These are phyloP conservation scores for Hylodesmum podocarpum DNA, from an alignment of 306 rosid species.

Conservation along the genomic window DNA sequence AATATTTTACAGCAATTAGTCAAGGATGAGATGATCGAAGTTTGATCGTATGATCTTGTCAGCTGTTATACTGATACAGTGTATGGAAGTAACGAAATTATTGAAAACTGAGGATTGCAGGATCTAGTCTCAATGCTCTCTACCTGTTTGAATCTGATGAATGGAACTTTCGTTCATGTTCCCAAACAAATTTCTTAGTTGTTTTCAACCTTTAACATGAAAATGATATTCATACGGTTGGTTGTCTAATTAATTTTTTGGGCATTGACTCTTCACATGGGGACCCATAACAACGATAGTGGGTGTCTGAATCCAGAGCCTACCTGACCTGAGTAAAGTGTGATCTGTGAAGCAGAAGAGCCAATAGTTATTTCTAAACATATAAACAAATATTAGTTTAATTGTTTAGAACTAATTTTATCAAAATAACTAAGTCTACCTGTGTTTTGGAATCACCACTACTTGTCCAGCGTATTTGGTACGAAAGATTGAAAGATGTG, in stretches of 20 bases:
- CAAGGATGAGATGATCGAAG: conserved; percentile 45
- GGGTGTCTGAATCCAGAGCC: background rate
- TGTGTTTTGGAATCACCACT: background rate
- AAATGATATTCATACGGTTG: conserved; percentile 13
- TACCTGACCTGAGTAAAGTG: background rate
- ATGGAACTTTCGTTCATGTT: conserved; percentile 30
- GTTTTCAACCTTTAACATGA: conserved; percentile 29
- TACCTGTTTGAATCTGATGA: conserved; percentile 26
- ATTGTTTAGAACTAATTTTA: background rate
- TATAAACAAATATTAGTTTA: background rate
- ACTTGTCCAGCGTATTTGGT: background rate
- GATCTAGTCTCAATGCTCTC: conserved; percentile 4
- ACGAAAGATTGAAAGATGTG: background rate
- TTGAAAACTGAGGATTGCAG: background rate
- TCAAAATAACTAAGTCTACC: background rate
- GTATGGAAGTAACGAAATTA: conserved; percentile 21
- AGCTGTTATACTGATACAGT: conserved; percentile 41
- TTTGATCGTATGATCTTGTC: conserved; percentile 41
- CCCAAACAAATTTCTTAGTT: conserved; percentile 26
- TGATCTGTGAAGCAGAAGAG: background rate
- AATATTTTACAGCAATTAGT: conserved; percentile 18
- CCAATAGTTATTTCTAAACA: background rate
- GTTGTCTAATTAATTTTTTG: conserved; percentile 9
- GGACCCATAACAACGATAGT: conserved; percentile 4
- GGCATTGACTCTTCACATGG: conserved; percentile 20